These are phyloP conservation scores for Didymella segeticola DNA, from an alignment of 2,329 filamentous ascomycete species.

Conservation along the genomic window DNA sequence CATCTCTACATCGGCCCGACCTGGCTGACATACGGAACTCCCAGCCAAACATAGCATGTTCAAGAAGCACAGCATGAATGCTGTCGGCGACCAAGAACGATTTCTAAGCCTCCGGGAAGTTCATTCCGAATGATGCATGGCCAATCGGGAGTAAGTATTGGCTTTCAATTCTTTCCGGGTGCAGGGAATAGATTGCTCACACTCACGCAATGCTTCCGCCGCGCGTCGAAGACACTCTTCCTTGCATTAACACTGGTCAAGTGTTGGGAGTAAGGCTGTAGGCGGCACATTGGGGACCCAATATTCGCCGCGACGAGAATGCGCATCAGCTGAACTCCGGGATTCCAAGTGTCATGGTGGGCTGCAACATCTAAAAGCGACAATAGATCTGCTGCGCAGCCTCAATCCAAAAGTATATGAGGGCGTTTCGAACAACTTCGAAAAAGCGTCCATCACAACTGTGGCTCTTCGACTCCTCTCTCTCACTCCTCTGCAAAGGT, in stretches of 20 bases:
- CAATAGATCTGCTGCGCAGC: background rate
- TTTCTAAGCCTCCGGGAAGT: background rate
- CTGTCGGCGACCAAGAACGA: background rate
- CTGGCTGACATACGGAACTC: background rate
- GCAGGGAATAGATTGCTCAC: background rate
- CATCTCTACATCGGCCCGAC: background rate
- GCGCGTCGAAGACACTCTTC: conserved; percentile 1
- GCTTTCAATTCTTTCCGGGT: background rate
- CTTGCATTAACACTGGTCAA: conserved; percentile 4
- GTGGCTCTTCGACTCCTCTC: background rate
- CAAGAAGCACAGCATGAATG: background rate
- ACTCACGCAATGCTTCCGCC: background rate
- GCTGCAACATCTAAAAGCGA: conserved; percentile 8
- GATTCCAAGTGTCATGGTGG: background rate
- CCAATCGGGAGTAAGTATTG: background rate
- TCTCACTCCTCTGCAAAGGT: background rate
- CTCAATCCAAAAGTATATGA: conserved; percentile 3
- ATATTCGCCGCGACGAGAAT: background rate
- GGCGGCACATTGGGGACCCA: conserved; percentile 1
- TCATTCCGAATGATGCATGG: too few relatives aligned
- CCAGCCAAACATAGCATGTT: conserved; percentile 1
- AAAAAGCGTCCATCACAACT: background rate
- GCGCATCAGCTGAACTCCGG: conserved; percentile 4
- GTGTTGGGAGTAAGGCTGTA: background rate
- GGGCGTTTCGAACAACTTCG: background rate